Base-by-base conservation (phyloP, 208 protist species). In the Trypanosoma vivax region DNA sequence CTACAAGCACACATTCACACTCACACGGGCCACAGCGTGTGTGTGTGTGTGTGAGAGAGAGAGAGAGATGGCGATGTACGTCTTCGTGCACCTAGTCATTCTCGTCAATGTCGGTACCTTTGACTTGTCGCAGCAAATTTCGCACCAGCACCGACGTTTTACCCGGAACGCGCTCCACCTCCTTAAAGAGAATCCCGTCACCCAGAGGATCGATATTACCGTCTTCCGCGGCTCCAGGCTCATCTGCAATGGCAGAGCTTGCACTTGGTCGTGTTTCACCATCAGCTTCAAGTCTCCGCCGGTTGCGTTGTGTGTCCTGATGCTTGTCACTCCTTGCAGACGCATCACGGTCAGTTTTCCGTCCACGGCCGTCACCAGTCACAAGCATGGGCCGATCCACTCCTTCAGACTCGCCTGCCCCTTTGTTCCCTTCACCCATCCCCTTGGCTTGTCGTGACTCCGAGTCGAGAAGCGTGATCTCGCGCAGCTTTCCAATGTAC, bases 401-500 rank as follows among this genome's bases (percentile, higher is more conserved):
- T 6, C 45, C 49, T 1, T 16, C 38, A 23, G 0, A 35, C 41
- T 11, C 43, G 9, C 19, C 40, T 13, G 13, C 28, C 4, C 5
- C 24, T 0, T n/a, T 27, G 24, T 10, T 31, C 31, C 29, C 19
- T 27, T 16, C 10, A 23, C 39, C 19, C 34, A 16, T 5, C 33
- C n/a, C 33, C 14, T 27, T 37, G 18, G 54, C 39, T 19, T 53
- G 41, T 19, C 50, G 48, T n/a, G 34, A 2, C 16, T 57, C 31
- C 11, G 14, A 33, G 27, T 78, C 68, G 2, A 86, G 53, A 1
- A 61, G 45, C 21, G 70, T 77, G n/a, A 93, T 85, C 50, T 93
- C 82, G n/a, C 73, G 74, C 24, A 94, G 51, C 46, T 94, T 94
- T 29, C 79, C 76, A 33, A 94, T 89, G 53, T 90, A 90, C 40